A percentile compares a stretch with the other conserved stretches of the same genome.
phyloP scores from a whole-genome alignment of 2,329 filamentous ascomycete genomes.

The Rhynchosporium agropyri region DNA sequence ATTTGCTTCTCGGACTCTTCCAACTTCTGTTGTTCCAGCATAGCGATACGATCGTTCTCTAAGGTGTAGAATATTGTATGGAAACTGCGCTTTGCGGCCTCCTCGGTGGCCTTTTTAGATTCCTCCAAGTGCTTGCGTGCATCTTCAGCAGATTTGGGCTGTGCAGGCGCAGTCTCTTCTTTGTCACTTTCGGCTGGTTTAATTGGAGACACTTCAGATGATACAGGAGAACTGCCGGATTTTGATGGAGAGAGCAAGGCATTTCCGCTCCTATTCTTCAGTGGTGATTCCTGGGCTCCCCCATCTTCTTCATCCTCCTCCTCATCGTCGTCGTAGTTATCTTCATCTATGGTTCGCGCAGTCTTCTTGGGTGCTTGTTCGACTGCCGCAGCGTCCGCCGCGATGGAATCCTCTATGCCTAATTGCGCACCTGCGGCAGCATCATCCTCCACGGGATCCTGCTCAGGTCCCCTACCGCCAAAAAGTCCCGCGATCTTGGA shows the following conservation, averaged over 20 bases:
- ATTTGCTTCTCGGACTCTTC: constrained; percentile 96
- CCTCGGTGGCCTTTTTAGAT: constrained; percentile 86
- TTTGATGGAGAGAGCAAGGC: constrained; percentile 69
- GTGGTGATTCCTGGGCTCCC: constrained; percentile 53
- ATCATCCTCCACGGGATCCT: constrained; percentile 36
- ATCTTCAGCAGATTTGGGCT: constrained; percentile 77
- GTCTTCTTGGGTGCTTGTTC: constrained; percentile 66
- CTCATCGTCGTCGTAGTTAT: constrained; percentile 86
- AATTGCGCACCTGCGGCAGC: constrained; percentile 42
- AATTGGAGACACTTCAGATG: constrained; percentile 51
- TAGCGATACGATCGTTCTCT: constrained; percentile 92
- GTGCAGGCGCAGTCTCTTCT: constrained; percentile 51
- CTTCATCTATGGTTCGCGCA: constrained; percentile 78
- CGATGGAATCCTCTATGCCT: constrained; percentile 55
- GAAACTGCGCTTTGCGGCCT: constrained; percentile 86
- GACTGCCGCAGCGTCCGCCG: constrained; percentile 50
- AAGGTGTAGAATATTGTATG: constrained; percentile 93
- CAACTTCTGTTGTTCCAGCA: constrained; percentile 95
- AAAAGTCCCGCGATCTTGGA: constrained; percentile 79
- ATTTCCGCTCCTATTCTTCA: constrained; percentile 53
- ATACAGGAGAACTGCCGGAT: constrained; percentile 67
- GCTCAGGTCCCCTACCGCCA: constrained; percentile 45
- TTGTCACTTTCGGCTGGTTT: constrained; percentile 59
- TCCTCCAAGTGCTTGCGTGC: constrained; percentile 92
- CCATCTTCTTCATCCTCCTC: constrained; percentile 71